Evolutionary conservation across 257 asterid genomes (phyloP).

Genomic region (Gentiana straminea): DNA sequence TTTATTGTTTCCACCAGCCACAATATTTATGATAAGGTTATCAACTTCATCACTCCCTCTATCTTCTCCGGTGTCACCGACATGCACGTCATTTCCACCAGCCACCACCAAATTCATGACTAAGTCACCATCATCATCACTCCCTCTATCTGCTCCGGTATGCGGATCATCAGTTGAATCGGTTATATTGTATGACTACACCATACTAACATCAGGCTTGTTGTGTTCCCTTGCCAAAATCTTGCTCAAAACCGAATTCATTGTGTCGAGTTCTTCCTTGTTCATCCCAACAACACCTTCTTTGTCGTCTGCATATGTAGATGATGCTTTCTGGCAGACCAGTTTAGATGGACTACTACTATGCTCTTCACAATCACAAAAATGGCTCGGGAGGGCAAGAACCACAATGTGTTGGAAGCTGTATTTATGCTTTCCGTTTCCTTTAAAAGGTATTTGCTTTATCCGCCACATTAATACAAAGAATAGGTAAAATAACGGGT

Average conservation of each 20-base stretch:
- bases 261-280: conserved; percentile 64
- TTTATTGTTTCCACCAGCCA: conserved; percentile 25
- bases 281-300: conserved; percentile 39
- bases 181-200: conserved; percentile 11
- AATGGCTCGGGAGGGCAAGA: conserved; percentile 60
- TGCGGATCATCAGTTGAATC: conserved; percentile 22
- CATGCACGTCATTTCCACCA: too few species aligned
- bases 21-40: conserved; percentile 55
- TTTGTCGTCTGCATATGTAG: conserved; percentile 16
- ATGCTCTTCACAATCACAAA: conserved; percentile 92
- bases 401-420: conserved; percentile 82
- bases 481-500: too few species aligned
- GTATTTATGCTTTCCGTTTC: conserved; percentile 92
- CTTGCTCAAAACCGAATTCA: conserved; percentile 59
- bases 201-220: conserved; percentile 17
- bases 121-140: conserved; percentile 77
- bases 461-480: too few species aligned
- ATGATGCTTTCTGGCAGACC: conserved; percentile 20
- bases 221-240: conserved; percentile 37
- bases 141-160: conserved; percentile 32
- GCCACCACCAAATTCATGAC: too few species aligned
- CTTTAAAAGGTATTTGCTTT: conserved; percentile 62
- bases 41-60: too few species aligned
- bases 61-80: too few species aligned
- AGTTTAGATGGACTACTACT: conserved; percentile 27